phyloP scores from a whole-genome alignment of 805 yeast species.

The Cyberlindnera samutprakarnensis region DNA sequence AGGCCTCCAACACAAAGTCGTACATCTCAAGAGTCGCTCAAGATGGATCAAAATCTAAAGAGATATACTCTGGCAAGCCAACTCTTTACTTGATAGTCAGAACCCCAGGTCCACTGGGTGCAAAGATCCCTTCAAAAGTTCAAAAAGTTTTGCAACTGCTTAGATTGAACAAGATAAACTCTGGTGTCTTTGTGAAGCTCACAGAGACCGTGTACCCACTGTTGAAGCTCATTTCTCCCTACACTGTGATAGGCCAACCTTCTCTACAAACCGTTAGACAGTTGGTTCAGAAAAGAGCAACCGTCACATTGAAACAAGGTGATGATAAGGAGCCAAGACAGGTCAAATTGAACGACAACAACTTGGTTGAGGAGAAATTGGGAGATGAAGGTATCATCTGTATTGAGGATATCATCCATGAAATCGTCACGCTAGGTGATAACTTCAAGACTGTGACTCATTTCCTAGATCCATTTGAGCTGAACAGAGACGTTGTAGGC shows the following conservation, averaged over 20 bases:
- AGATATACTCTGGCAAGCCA: constrained; percentile 33
- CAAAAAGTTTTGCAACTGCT: constrained; percentile 50
- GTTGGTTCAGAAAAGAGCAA: constrained; percentile 71
- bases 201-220: constrained; percentile 54
- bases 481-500: constrained; percentile 65
- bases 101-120: constrained; percentile 56
- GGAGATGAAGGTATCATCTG: constrained; percentile 68
- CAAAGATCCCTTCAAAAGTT: constrained; percentile 59
- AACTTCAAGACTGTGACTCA: constrained; percentile 50
- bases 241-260: constrained; percentile 67
- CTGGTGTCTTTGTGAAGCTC: constrained; percentile 66
- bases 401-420: constrained; percentile 75
- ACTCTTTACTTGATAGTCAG: constrained; percentile 60
- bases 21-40: constrained; percentile 26
- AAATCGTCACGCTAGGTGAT: constrained; percentile 55
- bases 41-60: constrained; percentile 27
- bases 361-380: constrained; percentile 62
- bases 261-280: constrained; percentile 66
- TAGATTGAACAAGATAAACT: constrained; percentile 51
- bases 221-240: constrained; percentile 63
- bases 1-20: constrained; percentile 16
- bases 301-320: constrained; percentile 34
- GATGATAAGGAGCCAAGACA: constrained; percentile 27
- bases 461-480: constrained; percentile 64
- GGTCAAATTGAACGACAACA: constrained; percentile 62